These are phyloP conservation scores for Setomelanomma holmii DNA, from an alignment of 2,329 filamentous ascomycete species.

Conservation along the genomic window DNA sequence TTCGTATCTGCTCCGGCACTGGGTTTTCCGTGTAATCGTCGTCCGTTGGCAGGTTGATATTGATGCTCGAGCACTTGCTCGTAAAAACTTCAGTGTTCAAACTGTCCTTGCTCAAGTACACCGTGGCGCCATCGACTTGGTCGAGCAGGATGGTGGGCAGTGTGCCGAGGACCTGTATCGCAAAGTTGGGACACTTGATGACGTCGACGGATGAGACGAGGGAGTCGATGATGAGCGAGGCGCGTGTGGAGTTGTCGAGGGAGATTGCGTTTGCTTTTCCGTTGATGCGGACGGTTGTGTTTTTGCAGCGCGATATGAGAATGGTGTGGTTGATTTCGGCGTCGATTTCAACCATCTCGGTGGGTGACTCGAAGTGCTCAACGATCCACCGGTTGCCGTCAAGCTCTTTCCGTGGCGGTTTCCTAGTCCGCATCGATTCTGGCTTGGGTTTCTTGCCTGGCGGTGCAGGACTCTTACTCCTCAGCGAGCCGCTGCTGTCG, in stretches of 20 bases:
- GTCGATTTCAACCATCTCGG: constrained; percentile 78
- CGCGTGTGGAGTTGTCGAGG: constrained; percentile 84
- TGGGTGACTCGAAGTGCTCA: constrained; percentile 86
- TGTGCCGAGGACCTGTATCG: constrained; percentile 85
- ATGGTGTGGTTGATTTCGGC: constrained; percentile 86
- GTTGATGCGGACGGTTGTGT: constrained; percentile 85
- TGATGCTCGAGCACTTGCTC: constrained; percentile 86
- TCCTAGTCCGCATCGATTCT: constrained; percentile 57
- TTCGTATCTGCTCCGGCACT: constrained; percentile 89
- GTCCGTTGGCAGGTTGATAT: constrained; percentile 79
- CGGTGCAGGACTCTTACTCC: constrained; percentile 85
- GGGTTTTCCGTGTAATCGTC: constrained; percentile 88
- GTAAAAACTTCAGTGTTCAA: constrained; percentile 82
- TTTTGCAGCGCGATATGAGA: constrained; percentile 89
- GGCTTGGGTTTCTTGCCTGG: constrained; percentile 67
- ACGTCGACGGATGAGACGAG: constrained; percentile 92
- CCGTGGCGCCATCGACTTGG: constrained; percentile 86
- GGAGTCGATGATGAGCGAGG: constrained; percentile 86
- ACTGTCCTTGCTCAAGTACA: constrained; percentile 86
- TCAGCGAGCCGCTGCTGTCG: constrained; percentile 56
- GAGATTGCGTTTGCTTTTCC: constrained; percentile 98
- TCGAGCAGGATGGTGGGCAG: constrained; percentile 90
- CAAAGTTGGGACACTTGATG: constrained; percentile 94
- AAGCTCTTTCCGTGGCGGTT: constrained; percentile 57
- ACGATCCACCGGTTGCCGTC: constrained; percentile 88